Evolutionary conservation across 371 early-diverging fungal species (phyloP).

Genomic region (Syncephalastrum sp.): DNA sequence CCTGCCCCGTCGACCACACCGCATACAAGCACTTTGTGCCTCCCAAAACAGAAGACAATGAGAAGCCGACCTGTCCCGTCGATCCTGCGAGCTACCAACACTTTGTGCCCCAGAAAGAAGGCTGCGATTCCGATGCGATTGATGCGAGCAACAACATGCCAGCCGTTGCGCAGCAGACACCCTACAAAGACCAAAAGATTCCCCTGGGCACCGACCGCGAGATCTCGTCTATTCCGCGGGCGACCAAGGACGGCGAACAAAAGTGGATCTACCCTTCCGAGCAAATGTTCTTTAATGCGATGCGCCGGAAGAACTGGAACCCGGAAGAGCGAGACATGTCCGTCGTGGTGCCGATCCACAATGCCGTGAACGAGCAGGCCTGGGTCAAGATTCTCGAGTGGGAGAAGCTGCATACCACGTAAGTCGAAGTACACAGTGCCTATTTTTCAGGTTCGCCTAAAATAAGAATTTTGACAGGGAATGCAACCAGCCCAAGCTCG

Average conservation of each 20-base stretch:
- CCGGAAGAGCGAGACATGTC: slow-evolving; percentile 68
- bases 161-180: slow-evolving; percentile 57
- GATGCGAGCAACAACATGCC: slow-evolving; percentile 81
- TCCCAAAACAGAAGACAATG: slow-evolving; percentile 5
- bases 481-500: slow-evolving; percentile 71
- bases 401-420: slow-evolving; percentile 73
- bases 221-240: slow-evolving; percentile 72
- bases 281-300: slow-evolving; percentile 92
- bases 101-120: slow-evolving; percentile 33
- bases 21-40: slow-evolving; percentile 38
- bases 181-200: slow-evolving; percentile 53
- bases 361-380: slow-evolving; percentile 90
- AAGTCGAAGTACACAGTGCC: slow-evolving; percentile 17
- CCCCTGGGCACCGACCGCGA: slow-evolving; percentile 64
- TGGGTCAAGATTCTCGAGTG: slow-evolving; percentile 91
- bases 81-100: slow-evolving; percentile 42
- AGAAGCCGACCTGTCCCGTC: slow-evolving; percentile 40
- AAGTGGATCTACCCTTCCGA: slow-evolving; percentile 97
- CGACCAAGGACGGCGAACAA: slow-evolving; percentile 39
- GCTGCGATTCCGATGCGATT: slow-evolving; percentile 53
- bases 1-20: slow-evolving; percentile 50
- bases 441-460: neutral
- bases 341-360: slow-evolving; percentile 54
- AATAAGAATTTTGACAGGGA: slow-evolving; percentile 24
- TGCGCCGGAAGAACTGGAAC: slow-evolving; percentile 87